phyloP scores from a whole-genome alignment of 169 alveolate species.

The Cyclospora cayetanensis region DNA sequence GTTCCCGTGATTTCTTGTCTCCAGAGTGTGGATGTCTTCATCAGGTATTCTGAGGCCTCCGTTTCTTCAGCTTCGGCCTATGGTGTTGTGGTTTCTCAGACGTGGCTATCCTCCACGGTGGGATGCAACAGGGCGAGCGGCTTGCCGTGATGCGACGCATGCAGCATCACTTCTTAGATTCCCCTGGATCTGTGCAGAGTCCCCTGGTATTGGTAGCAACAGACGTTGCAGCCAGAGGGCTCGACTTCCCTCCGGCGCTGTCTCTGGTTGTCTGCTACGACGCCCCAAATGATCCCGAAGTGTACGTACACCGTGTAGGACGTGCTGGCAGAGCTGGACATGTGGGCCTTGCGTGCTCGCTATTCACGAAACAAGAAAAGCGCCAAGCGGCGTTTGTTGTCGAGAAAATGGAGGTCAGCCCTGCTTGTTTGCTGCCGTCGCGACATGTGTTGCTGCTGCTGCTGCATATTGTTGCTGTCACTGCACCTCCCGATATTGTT shows the following conservation, averaged over 20 bases:
- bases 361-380: conserved; percentile 88
- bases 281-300: conserved; percentile 87
- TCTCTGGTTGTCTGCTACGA: conserved; percentile 92
- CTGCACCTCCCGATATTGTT: background rate
- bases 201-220: conserved; percentile 69
- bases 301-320: conserved; percentile 93
- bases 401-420: conserved; percentile 64
- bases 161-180: conserved; percentile 64
- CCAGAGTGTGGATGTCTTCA: too few species aligned
- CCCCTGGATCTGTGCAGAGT: conserved; percentile 21
- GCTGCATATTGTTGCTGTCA: background rate
- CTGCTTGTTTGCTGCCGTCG: background rate
- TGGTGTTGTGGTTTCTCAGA: conserved; percentile 36
- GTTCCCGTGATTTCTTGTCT: too few species aligned
- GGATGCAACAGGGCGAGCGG: conserved; percentile 68
- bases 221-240: conserved; percentile 72
- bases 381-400: conserved; percentile 69
- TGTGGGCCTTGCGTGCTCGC: conserved; percentile 90
- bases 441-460: background rate
- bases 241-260: conserved; percentile 90
- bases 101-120: conserved; percentile 70
- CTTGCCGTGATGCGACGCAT: conserved; percentile 69
- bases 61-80: too few species aligned
- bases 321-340: conserved; percentile 95
- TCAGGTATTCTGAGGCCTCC: too few species aligned